Base-by-base conservation (phyloP, 495 filamentous ascomycete species). In the Melanomma pulvis-pyrius region DNA sequence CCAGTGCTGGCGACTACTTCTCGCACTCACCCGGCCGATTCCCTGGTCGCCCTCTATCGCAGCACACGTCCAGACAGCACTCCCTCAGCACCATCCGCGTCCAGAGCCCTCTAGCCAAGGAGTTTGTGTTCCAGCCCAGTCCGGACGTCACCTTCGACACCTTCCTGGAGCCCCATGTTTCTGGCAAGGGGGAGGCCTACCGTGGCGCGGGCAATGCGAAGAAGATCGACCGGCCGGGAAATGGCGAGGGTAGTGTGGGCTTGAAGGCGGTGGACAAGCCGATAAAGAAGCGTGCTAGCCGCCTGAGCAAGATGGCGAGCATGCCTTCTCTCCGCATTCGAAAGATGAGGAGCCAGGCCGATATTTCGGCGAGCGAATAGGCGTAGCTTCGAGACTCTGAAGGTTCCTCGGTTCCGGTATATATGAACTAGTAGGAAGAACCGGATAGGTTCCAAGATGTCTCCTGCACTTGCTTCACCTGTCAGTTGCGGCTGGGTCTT, bases 131-230 rank as follows among this genome's bases (percentile, higher is more conserved):
- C 22, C 13, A 32, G 34, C 8, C 21, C 24, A 65, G 52, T 4
- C 32, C 58, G 4, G 39, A 62, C 12, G n/a, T 60, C 25, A 61
- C 65, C 1, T 68, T 68, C 32, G 65, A 68, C 29, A 28, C n/a
- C 1, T 68, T 68, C 52, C 25, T 68, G 28, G 49, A 26, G 32
- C 65, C 50, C 5, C 65, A 68, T 47, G 25, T 12, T n/a, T 56
- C 58, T 17, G 65, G 65, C 15, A 68, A 68, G 59, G 65, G 65
- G 9, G 65, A 68, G 59, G 58, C 51, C 8, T 62, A 49, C 24
- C 57, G 58, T 19, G 58, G 51, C 7, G 21, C 58, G 2, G 65
- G 50, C n/a, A 57, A 62, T 51, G 65, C 50, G 21, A 46, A 58
- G 26, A 46, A 11, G 34, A n/a, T 26, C 25, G 50, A 53, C 4